phyloP scores from a whole-genome alignment of 257 asterid genomes.

The Solanum bulbocastanum region DNA sequence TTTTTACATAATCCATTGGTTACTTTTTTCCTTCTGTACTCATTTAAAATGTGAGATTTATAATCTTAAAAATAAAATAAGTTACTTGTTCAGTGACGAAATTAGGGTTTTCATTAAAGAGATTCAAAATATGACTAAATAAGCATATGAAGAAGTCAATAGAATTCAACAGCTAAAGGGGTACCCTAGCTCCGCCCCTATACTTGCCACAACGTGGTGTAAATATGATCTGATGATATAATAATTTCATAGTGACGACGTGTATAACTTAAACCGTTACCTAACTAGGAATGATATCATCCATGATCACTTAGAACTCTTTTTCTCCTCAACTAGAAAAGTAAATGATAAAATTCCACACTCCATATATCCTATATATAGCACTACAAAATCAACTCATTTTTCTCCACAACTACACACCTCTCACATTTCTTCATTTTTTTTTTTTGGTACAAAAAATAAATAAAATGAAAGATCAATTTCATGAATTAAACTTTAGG shows the following conservation, averaged over 20 bases:
- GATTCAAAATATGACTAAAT: not conserved
- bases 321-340: not conserved
- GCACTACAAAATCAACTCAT: not conserved
- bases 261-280: not conserved
- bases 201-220: not conserved
- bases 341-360: not conserved
- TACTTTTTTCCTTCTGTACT: not conserved
- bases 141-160: not conserved
- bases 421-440: not conserved
- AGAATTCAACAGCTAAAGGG: not conserved
- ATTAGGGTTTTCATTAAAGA: not conserved
- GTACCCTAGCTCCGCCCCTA: not conserved
- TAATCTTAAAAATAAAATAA: not conserved
- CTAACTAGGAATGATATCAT: not conserved
- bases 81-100: not conserved
- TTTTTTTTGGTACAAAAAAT: not conserved
- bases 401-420: not conserved
- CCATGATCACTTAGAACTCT: not conserved
- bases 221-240: not conserved
- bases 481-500: not conserved
- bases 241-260: not conserved
- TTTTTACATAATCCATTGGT: not conserved
- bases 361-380: not conserved
- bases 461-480: not conserved
- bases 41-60: not conserved